Evolutionary conservation across 176 grass and related monocot species (phyloP), one percentile per base, ranked within the genome.

Genomic region (Carex littledalei): DNA sequence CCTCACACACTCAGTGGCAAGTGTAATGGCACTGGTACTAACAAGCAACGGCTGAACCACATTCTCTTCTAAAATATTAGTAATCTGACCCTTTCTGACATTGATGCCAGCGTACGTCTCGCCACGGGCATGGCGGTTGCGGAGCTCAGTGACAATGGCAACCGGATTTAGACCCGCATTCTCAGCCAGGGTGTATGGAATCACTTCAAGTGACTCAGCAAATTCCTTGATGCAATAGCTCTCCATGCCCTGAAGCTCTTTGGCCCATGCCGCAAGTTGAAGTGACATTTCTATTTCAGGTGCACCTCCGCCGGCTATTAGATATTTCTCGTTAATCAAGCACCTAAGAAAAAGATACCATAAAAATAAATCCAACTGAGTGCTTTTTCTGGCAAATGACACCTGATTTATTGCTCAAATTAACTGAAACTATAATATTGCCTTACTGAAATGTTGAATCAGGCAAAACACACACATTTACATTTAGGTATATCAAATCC

Each of bases 201-300:
- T 92, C 77, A 97, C 94, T 83, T 97, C 90, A 32, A 94, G 90
- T 1, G 92, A 89, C 5, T 97, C 94, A 13, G 92, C 92, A 43
- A 94, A 94, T 85, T 92, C 94, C 87, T 92, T 97, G 63, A 97
- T 91, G 85, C 94, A 97, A 87, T 97, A 97, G 63, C 92, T 94
- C 88, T 97, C 92, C 94, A 92, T 94, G 58, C 92, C 92, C 50
- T 92, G 92, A 37, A 97, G 92, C 56, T 94, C 88, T 67, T 97
- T 97, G 66, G 94, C 88, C 92, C 92, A 97, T 57, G 88, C 37
- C 18, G 89, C 88, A 34, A 97, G 90, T n/a, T 94, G 92, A 87
- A 87, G 92, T 53, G 94, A 92, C 90, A 97, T 92, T 80, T 97
- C 92, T 70, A 97, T 94, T 85, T 97, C 92, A 14, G 94, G 94